These are phyloP conservation scores for Pezicula neosporulosa DNA, from an alignment of 2,329 filamentous ascomycete genomes.

Conservation along the genomic window DNA sequence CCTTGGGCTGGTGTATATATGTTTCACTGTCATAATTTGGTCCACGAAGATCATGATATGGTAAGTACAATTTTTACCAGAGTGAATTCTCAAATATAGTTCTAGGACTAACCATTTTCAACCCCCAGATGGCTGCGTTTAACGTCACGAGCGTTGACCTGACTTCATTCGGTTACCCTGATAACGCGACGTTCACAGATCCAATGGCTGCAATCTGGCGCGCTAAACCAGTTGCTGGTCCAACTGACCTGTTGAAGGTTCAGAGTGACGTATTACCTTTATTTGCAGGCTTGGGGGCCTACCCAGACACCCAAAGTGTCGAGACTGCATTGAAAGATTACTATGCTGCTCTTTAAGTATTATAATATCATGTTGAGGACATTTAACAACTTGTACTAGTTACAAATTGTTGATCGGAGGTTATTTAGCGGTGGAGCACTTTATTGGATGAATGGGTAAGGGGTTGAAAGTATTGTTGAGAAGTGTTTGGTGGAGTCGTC, in stretches of 20 bases:
- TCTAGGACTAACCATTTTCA: too few species aligned
- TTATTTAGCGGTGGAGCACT: too few species aligned
- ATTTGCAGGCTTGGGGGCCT: neutral
- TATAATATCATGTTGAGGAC: too few species aligned
- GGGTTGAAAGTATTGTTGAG: too few species aligned
- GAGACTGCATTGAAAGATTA: slow-evolving; percentile 1
- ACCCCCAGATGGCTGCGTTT: slow-evolving; percentile 24
- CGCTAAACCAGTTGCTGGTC: neutral
- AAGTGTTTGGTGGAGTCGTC: too few species aligned
- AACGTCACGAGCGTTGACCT: slow-evolving; percentile 19
- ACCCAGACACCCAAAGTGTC: neutral
- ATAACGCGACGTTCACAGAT: slow-evolving; percentile 14
- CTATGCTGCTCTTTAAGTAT: neutral
- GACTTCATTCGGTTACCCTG: slow-evolving; percentile 12
- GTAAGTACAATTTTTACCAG: too few species aligned
- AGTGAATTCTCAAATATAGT: too few species aligned
- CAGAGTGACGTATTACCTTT: neutral
- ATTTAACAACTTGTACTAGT: too few species aligned
- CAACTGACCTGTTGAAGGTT: neutral
- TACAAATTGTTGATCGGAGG: too few species aligned
- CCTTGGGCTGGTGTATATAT: slow-evolving; percentile 49
- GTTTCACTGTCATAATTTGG: slow-evolving; percentile 31
- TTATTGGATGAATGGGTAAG: too few species aligned
- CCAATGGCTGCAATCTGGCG: slow-evolving; percentile 12
- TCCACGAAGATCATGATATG: slow-evolving; percentile 25